A percentile compares a stretch with the other conserved stretches of the same genome.
Conservation (phyloP, 2,329 filamentous ascomycete species). For the Septoria petroselini region DNA sequence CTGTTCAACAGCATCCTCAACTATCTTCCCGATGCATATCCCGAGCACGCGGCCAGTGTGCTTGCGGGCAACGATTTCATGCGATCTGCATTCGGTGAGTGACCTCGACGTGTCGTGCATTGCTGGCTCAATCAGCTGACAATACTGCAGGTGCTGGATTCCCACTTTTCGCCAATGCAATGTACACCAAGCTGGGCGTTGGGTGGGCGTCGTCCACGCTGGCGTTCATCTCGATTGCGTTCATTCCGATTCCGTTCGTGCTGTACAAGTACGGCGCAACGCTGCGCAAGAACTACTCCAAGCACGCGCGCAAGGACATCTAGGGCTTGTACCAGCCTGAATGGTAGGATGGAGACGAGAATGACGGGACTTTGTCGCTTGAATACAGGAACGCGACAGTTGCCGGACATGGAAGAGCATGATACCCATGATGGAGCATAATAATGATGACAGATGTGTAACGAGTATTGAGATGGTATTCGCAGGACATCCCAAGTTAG, state of each 20-base stretch:
- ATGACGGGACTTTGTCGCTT: no score
- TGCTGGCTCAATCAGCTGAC: not conserved
- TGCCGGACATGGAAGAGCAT: no score
- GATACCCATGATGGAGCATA: no score
- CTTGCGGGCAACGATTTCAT: slow-evolving; percentile 49
- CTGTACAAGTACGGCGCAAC: slow-evolving; percentile 44
- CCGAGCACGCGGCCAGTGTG: slow-evolving; percentile 43
- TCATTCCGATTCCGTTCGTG: slow-evolving; percentile 48
- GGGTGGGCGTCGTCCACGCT: slow-evolving; percentile 43
- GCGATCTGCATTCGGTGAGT: slow-evolving; percentile 40
- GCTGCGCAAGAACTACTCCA: slow-evolving; percentile 43
- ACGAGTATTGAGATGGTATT: no score
- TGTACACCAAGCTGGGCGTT: slow-evolving; percentile 43
- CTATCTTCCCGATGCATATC: slow-evolving; percentile 45
- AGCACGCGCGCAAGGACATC: slow-evolving; percentile 43
- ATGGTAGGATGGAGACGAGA: no score
- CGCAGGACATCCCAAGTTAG: no score
- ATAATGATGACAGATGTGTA: no score
- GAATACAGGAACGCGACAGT: no score
- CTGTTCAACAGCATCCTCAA: slow-evolving; percentile 50
- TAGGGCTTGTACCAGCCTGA: no score
- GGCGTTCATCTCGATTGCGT: slow-evolving; percentile 44
- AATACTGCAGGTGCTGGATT: not conserved
- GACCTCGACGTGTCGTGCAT: not conserved
- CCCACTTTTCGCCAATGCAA: slow-evolving; percentile 42